Evolutionary conservation across 2,329 filamentous ascomycete species (phyloP), one percentile per base, ranked within the genome.

Genomic region (Scortechinia acanthostroma): DNA sequence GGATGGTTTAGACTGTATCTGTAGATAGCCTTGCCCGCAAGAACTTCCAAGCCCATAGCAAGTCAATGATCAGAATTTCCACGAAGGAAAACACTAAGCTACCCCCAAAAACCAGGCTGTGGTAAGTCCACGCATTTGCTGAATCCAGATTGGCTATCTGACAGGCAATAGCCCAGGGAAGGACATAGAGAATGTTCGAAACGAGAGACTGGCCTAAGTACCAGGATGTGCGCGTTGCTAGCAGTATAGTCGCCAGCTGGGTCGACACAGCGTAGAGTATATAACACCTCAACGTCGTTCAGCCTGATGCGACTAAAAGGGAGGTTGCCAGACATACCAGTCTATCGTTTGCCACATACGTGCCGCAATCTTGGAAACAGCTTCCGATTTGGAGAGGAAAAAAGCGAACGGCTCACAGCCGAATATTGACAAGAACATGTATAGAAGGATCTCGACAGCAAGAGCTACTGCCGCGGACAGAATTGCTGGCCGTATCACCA

Each of bases 141-240:
- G 65, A 56, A 4, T 71, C 68, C 42, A 83, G 60, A 2, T 60
- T 45, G n/a, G 60, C 61, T 3, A 62, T 66, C 43, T 71, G 74
- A 48, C 74, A 79, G 0, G 74, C 79, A 33, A 88, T 76, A 0
- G 83, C 82, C 82, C 83, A 88, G 0, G 83, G 83, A 2, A 89
- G 60, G 0, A 88, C 82, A 55, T 82, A 88, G 0, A 83, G 57
- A 0, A 88, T 42, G 52, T 88, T 88, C 4, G 81, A 85, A 0
- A 65, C 71, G 1, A 88, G 60, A 3, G 77, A 80, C 56, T 88
- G 83, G 47, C 74, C 78, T 0, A 88, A 65, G 55, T 86, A 88
- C 82, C 80, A 88, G 2, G 64, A 63, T 0, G 83, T 82, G 0
- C 71, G 62, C 0, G 82, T 86, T 0, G 83, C 77, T 0, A 86